These are phyloP conservation scores for Magnaporthales sp. DNA, from an alignment of 2,329 filamentous ascomycete species.

Conservation along the genomic window DNA sequence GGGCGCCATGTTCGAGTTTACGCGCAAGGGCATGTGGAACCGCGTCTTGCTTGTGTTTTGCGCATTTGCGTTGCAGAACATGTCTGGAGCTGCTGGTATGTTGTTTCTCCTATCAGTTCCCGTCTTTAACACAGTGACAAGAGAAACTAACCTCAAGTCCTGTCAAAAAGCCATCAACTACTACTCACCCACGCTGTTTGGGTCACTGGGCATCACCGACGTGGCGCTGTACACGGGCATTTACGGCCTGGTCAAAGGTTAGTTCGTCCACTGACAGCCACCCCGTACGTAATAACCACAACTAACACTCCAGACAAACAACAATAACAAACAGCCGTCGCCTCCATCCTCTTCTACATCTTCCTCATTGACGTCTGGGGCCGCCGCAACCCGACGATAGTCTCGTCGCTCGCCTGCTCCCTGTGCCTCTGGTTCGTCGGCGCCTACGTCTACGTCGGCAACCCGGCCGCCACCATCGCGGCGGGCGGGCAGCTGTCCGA, in stretches of 20 bases:
- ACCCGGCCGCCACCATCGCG: conserved; percentile 34
- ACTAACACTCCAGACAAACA: background rate
- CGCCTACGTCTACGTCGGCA: conserved; percentile 42
- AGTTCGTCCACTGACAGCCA: background rate
- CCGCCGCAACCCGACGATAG: conserved; percentile 31
- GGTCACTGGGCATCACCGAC: conserved; percentile 34
- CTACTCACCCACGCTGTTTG: conserved; percentile 31
- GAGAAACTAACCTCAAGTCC: background rate
- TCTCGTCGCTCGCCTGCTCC: conserved; percentile 37
- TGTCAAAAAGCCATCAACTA: conserved; percentile 27
- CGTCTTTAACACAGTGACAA: background rate
- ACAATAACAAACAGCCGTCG: conserved; percentile 16
- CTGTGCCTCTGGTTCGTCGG: conserved; percentile 42
- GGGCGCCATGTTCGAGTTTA: conserved; percentile 24
- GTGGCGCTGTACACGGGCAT: conserved; percentile 39
- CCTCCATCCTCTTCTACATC: conserved; percentile 31
- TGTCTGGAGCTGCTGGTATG: conserved; percentile 26
- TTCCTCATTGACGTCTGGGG: conserved; percentile 31
- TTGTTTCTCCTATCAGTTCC: background rate
- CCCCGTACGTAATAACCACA: background rate
- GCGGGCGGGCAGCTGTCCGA: conserved; percentile 31
- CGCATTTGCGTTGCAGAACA: conserved; percentile 29
- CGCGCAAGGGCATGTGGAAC: conserved; percentile 30
- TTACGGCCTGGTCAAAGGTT: conserved; percentile 35
- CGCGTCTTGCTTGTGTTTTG: conserved; percentile 27